Evolutionary conservation across 306 rosid genomes (phyloP).

Genomic region (Quercus robur): DNA sequence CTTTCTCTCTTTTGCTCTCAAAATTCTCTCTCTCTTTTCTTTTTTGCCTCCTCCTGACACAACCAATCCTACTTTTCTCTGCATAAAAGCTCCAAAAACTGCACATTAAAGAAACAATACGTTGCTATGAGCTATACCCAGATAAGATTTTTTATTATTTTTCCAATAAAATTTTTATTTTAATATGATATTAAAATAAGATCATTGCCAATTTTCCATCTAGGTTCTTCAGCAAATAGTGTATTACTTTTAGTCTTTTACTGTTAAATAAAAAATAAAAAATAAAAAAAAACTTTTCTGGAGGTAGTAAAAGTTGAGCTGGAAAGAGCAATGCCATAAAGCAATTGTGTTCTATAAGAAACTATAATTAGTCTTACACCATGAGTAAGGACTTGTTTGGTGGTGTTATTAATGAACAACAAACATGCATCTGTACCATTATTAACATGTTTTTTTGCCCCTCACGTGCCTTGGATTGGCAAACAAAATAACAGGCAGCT

Average conservation of each 20-base stretch:
- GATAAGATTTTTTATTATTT: conserved; percentile 37
- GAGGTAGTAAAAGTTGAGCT: neutral
- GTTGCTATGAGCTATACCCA: conserved; percentile 4
- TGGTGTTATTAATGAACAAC: conserved; percentile 20
- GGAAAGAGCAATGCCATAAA: neutral
- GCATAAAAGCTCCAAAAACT: conserved; percentile 30
- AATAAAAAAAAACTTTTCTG: neutral
- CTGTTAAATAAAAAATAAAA: neutral
- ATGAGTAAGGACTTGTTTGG: conserved; percentile 12
- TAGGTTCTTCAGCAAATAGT: neutral
- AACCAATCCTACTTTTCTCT: conserved; percentile 35
- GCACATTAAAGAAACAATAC: neutral
- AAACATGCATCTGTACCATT: conserved; percentile 28
- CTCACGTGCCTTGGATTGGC: conserved; percentile 18
- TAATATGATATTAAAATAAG: neutral
- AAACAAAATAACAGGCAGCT: conserved; percentile 68
- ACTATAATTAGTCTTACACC: neutral
- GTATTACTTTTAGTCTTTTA: neutral
- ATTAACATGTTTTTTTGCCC: conserved; percentile 38
- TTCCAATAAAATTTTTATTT: neutral
- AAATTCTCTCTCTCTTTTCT: no score
- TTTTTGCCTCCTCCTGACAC: conserved; percentile 36
- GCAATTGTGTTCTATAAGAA: neutral
- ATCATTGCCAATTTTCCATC: neutral
- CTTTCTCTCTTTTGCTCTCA: neutral